These are phyloP conservation scores for Colletotrichum eremochloae DNA, from an alignment of 2,329 filamentous ascomycete species.

Conservation along the genomic window DNA sequence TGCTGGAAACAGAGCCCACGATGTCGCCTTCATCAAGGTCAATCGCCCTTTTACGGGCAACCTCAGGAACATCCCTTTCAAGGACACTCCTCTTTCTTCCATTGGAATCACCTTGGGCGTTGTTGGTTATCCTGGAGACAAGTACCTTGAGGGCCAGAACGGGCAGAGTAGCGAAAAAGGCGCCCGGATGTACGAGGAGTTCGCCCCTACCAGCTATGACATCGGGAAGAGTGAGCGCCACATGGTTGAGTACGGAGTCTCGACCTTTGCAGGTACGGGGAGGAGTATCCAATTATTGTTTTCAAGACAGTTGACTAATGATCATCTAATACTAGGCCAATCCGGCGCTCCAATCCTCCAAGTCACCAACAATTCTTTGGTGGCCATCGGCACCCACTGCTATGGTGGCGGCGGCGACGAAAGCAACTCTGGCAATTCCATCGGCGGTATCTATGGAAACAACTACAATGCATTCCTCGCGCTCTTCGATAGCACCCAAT, in stretches of 20 bases:
- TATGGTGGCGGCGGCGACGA: conserved; percentile 45
- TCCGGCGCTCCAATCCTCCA: conserved; percentile 48
- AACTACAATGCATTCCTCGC: too few species aligned
- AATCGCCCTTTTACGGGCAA: conserved; percentile 45
- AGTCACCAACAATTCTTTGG: conserved; percentile 15
- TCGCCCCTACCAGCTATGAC: conserved; percentile 44
- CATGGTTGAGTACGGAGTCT: conserved; percentile 51
- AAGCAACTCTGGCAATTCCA: conserved; percentile 47
- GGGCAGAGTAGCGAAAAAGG: conserved; percentile 43
- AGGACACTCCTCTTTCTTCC: conserved; percentile 36
- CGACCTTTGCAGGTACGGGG: conserved; percentile 41
- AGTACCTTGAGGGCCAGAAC: conserved; percentile 33
- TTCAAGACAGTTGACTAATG: conserved; percentile 30
- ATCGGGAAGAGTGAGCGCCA: conserved; percentile 41
- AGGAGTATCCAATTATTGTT: too few species aligned
- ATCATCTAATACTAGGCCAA: conserved; percentile 41
- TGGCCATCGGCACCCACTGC: conserved; percentile 48
- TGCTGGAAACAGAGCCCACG: conserved; percentile 37
- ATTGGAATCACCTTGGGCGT: conserved; percentile 45
- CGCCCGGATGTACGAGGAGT: conserved; percentile 53
- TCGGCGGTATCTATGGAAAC: conserved; percentile 44
- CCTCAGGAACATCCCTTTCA: conserved; percentile 42
- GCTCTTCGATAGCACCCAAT: too few species aligned
- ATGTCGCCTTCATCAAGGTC: conserved; percentile 48
- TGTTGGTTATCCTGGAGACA: conserved; percentile 52